Evolutionary conservation across 1,284 basidiomycete species (phyloP), one percentile per base, ranked within the genome.

Genomic region (Xanthoconium separans): DNA sequence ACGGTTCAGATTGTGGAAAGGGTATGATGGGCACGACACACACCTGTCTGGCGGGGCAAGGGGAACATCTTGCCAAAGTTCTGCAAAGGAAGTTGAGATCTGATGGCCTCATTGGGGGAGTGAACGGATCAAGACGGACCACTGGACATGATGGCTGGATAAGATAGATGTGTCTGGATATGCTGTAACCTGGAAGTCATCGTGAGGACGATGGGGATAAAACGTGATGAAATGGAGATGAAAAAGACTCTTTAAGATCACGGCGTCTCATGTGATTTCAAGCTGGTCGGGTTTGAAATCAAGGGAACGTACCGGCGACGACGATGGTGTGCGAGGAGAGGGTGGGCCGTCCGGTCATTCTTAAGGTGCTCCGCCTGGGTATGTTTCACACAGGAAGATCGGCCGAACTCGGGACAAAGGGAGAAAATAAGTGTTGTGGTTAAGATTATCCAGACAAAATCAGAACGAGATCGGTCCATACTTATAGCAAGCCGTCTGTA

Each of bases 21-120:
- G 44, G 43, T 37, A 36, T 33, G 40, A 37, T 31, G 52, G 44
- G 16, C 20, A 46, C 5, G 52, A 50, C 67, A 31, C 45, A 85
- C 45, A 85, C 84, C 86, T 89, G 67, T 93, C 90, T 22, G 89
- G 87, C 41, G 91, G 91, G 30, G 91, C 90, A 56, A 90, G 82
- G 33, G 89, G 87, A 24, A 93, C 87, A 51, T 74, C 68, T 54
- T 84, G 75, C 87, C 88, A 91, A 47, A 75, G 71, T 76, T 90
- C 89, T 90, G 70, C 37, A 56, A 46, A 41, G 54, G 42, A 49
- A 61, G 56, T 61, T 40, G 46, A 48, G 53, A 54, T 31, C 48
- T 16, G 51, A 49, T 10, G 37, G 24, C 39, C 8, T n/a, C 31
- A 6, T 29, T 33, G 20, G 22, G 22, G 20, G 31, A 40, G 36